Evolutionary conservation across 2,329 filamentous ascomycete species (phyloP), one percentile per base, ranked within the genome.

Genomic region (Colletotrichum graminicola): DNA sequence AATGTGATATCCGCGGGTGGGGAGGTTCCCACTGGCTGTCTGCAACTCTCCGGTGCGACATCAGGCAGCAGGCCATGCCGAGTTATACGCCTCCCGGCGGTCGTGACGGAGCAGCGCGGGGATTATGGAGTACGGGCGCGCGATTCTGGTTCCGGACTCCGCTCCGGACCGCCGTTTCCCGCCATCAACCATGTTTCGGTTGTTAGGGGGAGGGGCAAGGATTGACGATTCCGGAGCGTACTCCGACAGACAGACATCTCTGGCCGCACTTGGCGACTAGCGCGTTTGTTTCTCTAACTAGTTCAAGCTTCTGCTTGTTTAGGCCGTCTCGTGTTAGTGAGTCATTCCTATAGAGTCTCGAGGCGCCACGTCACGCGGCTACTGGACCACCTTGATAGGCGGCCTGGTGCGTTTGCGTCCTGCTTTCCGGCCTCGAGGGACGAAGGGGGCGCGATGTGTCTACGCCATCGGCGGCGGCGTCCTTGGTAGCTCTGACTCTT

Each of bases 311-410:
- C n/a, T 32, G 3, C 2, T 21, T 36, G 36, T 55, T 36, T 14
- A 29, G 49, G 18, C 49, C 3, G 14, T 29, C 49, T 29, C n/a
- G 23, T 21, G 23, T 26, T 7, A 7, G 49, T 52, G 49, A 52
- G 26, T 32, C 49, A 29, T 26, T 21, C 49, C n/a, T 7, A 21
- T 47, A 32, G 49, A 29, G 49, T 29, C 23, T 29, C 49, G 14
- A 52, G 52, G 5, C 18, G 52, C 52, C 52, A 56, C 52, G 52
- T 56, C 52, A 56, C 32, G 52, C 52, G 52, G 23, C 49, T 52
- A 18, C 49, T 52, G 49, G 16, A 29, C 26, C 16, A 52, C 26
- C 26, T 52, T 52, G 26, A 18, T 14, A 18, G 45, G 45, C 23
- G 45, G 3, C 7, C 26, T 29, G 26, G 26, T 26, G 26, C 14